Evolutionary conservation across 257 asterid genomes (phyloP), one percentile per base, ranked within the genome.

Genomic region (Orobanche coerulescens): DNA sequence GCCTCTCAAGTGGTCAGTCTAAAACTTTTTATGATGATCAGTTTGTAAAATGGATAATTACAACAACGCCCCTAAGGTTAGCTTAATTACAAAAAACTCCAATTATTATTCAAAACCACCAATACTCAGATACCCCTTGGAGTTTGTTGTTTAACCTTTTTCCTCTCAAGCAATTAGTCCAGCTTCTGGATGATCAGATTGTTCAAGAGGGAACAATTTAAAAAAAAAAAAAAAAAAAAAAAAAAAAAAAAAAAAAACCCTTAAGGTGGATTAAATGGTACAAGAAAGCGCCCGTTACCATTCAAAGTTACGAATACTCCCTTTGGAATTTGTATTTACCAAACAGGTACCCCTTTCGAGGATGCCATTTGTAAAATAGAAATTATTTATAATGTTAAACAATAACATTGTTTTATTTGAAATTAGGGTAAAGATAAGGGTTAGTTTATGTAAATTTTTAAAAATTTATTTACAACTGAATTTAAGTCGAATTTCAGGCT

Each of bases 1-100:
- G 98, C 97, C 44, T 81, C 97, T 72, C 95, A 84, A 84, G 98
- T 92, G 98, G 98, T 92, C 33, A 79, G 96, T 75, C 46, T 51
- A 6, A 37, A n/a, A 53, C 61, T 13, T 33, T 2, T 47, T 58
- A 59, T 16, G 5, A 20, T 25, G 18, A 5, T 18, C 37, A 10
- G 20, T 51, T 36, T 46, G 25, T 39, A 5, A 13, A 36, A 44
- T 15, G 10, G 31, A 22, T 48, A 19, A 48, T 48, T 20, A 2
- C 12, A 48, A 20, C 19, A 19, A 9, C 30, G 20, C 55, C 6
- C 55, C 31, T 20, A 4, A 48, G 55, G 55, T 48, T 48, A 19
- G 31, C 55, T 48, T 19, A 46, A 16, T 46, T 16, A 6, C n/a
- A 46, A 19, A 8, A 16, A 46, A 46, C 24, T 5, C 10, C 3